Conservation (phyloP, 352 stramenopile genomes). For the Phytophthora litchii region DNA sequence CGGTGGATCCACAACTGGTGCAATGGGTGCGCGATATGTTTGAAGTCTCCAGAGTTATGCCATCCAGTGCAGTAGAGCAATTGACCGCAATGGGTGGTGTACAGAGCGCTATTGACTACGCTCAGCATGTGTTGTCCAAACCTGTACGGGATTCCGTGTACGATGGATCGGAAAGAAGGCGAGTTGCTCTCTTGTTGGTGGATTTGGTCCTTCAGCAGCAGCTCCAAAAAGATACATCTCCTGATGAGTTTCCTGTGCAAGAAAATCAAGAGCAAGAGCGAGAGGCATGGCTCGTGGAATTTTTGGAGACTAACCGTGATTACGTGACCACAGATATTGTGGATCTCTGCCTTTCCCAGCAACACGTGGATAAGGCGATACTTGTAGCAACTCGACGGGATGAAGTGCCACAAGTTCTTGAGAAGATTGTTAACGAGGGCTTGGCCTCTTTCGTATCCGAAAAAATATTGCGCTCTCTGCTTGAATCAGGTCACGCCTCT, state of each 20-base stretch:
- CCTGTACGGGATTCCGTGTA: slow-evolving; percentile 36
- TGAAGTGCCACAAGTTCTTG: slow-evolving; percentile 51
- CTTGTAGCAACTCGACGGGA: slow-evolving; percentile 55
- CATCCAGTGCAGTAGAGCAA: slow-evolving; percentile 72
- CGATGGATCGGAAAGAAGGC: slow-evolving; percentile 46
- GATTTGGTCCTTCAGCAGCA: slow-evolving; percentile 71
- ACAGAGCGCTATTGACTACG: slow-evolving; percentile 65
- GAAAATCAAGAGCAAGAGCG: slow-evolving; percentile 37
- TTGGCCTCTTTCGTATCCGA: slow-evolving; percentile 49
- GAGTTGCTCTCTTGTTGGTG: slow-evolving; percentile 58
- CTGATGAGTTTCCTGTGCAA: slow-evolving; percentile 18
- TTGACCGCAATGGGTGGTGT: slow-evolving; percentile 61
- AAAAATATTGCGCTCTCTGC: slow-evolving; percentile 41
- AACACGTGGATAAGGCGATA: slow-evolving; percentile 76
- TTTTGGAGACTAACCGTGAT: slow-evolving; percentile 63
- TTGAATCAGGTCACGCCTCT: slow-evolving; percentile 46
- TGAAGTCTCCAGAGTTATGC: slow-evolving; percentile 67
- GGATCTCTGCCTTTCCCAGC: slow-evolving; percentile 67
- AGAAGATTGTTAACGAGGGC: slow-evolving; percentile 56
- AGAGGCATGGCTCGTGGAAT: slow-evolving; percentile 56
- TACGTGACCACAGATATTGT: slow-evolving; percentile 70
- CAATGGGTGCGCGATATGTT: slow-evolving; percentile 84
- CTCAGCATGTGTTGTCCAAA: slow-evolving; percentile 55
- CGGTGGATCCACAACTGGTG: slow-evolving; percentile 34
- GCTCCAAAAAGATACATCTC: slow-evolving; percentile 36